Conservation (phyloP, 805 yeast genomes). For the Wickerhamiella galacta region DNA sequence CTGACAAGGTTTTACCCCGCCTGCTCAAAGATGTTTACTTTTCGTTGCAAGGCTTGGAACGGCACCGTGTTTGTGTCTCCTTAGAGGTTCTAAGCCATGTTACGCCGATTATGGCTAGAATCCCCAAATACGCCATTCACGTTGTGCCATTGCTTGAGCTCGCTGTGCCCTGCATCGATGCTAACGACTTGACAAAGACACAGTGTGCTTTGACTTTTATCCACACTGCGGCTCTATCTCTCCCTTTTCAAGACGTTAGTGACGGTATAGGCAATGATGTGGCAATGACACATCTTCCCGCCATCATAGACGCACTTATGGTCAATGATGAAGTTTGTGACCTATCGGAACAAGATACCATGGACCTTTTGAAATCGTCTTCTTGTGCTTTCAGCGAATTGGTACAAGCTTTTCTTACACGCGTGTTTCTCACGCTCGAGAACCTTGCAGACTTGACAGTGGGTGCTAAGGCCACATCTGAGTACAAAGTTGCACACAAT, state of each 20-base stretch:
- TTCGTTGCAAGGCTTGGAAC: slow-evolving; percentile 27
- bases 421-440: slow-evolving; percentile 49
- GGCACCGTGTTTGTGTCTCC: slow-evolving; percentile 65
- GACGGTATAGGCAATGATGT: slow-evolving; percentile 23
- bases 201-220: slow-evolving; percentile 50
- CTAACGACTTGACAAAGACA: slow-evolving; percentile 68
- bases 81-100: slow-evolving; percentile 48
- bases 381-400: slow-evolving; percentile 52
- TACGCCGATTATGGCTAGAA: slow-evolving; percentile 46
- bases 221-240: slow-evolving; percentile 49
- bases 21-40: slow-evolving; percentile 45
- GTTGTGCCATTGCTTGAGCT: slow-evolving; percentile 55
- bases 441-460: slow-evolving; percentile 51
- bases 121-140: slow-evolving; percentile 58
- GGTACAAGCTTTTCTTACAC: slow-evolving; percentile 36
- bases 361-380: slow-evolving; percentile 51
- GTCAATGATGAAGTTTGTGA: slow-evolving; percentile 20
- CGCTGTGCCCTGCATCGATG: slow-evolving; percentile 67
- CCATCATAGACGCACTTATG: slow-evolving; percentile 46
- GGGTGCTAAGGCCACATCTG: slow-evolving; percentile 31
- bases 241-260: slow-evolving; percentile 49
- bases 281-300: slow-evolving; percentile 34
- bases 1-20: slow-evolving; percentile 27
- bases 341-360: slow-evolving; percentile 27
- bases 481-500: slow-evolving; percentile 29